phyloP scores from a whole-genome alignment of 2,329 filamentous ascomycete species.

The Ophiocordyceps camponoti-floridani region DNA sequence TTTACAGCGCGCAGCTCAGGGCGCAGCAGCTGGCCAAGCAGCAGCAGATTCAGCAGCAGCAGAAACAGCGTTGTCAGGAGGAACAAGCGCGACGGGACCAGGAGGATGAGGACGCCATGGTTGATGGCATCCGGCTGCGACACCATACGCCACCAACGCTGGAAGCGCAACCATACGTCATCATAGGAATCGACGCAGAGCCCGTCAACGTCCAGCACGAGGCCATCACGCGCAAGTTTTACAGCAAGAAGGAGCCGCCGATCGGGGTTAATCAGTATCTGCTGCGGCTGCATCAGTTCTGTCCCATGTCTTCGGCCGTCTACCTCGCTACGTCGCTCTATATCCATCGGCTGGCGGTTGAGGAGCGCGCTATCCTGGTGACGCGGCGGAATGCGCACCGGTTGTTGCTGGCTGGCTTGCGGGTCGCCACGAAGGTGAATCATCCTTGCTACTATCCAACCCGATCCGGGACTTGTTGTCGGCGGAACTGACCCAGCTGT shows the following conservation, averaged over 20 bases:
- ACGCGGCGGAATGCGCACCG: conserved; percentile 76
- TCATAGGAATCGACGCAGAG: conserved; percentile 52
- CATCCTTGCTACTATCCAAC: too few species aligned
- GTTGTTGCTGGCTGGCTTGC: conserved; percentile 62
- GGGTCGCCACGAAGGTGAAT: conserved; percentile 52
- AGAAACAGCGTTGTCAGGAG: conserved; percentile 9
- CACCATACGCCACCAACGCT: conserved; percentile 8
- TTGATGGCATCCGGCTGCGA: conserved; percentile 38
- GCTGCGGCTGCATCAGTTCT: conserved; percentile 71
- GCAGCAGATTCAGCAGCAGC: conserved; percentile 9
- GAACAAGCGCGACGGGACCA: background rate
- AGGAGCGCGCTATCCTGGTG: conserved; percentile 62
- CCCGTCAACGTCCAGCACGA: conserved; percentile 63
- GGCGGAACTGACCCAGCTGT: too few species aligned
- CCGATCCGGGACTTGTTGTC: too few species aligned
- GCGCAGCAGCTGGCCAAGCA: conserved; percentile 10
- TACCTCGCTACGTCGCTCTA: conserved; percentile 82
- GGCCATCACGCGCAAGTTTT: conserved; percentile 82
- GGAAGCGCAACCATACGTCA: conserved; percentile 31
- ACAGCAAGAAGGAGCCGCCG: conserved; percentile 70
- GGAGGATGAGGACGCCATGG: conserved; percentile 4
- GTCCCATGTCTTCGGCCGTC: conserved; percentile 83
- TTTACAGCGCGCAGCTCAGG: conserved; percentile 10
- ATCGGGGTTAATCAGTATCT: conserved; percentile 77
- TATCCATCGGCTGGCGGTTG: conserved; percentile 64